These are phyloP conservation scores for Buxus sempervirens DNA, from an alignment of 164 flowering plant species.

Conservation along the genomic window DNA sequence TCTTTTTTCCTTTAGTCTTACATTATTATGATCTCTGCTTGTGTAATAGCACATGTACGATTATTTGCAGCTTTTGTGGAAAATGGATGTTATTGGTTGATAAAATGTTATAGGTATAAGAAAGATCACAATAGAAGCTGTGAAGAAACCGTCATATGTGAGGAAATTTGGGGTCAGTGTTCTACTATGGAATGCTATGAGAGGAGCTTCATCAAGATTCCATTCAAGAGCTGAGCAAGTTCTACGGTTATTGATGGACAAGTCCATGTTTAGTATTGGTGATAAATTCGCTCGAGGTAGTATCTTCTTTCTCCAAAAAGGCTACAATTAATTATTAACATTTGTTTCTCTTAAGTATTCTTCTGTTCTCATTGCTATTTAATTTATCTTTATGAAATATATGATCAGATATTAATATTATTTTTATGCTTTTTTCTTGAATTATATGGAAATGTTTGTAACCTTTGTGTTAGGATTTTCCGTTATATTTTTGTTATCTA, in stretches of 20 bases:
- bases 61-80: neutral
- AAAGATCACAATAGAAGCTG: constrained; percentile 57
- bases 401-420: neutral
- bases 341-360: neutral
- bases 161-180: constrained; percentile 64
- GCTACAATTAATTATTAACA: neutral
- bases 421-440: neutral
- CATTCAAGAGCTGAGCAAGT: constrained; percentile 70
- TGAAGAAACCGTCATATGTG: constrained; percentile 41
- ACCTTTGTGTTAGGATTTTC: neutral
- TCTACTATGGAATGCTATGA: constrained; percentile 56
- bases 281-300: constrained; percentile 43
- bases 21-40: no score
- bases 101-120: constrained; percentile 47
- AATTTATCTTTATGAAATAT: no score
- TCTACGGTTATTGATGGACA: constrained; percentile 40
- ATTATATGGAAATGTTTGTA: neutral
- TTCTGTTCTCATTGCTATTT: neutral
- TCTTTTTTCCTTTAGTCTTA: neutral
- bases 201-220: constrained; percentile 62
- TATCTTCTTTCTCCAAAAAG: constrained; percentile 11
- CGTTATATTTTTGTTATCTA: no score
- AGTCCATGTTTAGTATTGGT: constrained; percentile 34
- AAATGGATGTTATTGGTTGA: neutral
- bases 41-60: neutral